Percentiles rank a stretch among this genome's conserved stretches.
phyloP scores from a whole-genome alignment of 257 asterid genomes.

The Apocynum venetum region DNA sequence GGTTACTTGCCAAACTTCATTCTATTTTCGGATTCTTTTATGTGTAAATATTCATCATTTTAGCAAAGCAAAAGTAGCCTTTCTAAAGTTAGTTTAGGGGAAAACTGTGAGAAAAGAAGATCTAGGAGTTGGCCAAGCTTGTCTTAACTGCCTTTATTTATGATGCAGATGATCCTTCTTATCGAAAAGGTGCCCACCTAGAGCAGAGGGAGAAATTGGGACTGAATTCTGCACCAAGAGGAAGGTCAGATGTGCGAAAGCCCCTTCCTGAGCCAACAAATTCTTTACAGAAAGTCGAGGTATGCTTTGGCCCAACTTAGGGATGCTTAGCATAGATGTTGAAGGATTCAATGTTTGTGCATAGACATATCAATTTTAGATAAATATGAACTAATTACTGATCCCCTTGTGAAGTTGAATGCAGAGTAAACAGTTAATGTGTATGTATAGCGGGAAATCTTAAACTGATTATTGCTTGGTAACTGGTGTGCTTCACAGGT shows the following conservation, averaged over 20 bases:
- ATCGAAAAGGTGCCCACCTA: conserved; percentile 70
- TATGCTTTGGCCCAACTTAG: conserved; percentile 15
- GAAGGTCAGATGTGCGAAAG: conserved; percentile 35
- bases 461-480: conserved; percentile 8
- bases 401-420: neutral
- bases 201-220: conserved; percentile 89
- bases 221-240: conserved; percentile 56
- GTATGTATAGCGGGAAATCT: neutral
- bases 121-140: conserved; percentile 15
- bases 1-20: conserved; percentile 34
- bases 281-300: conserved; percentile 90
- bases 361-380: neutral
- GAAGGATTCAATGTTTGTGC: neutral
- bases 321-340: neutral
- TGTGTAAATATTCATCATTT: neutral
- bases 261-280: conserved; percentile 63
- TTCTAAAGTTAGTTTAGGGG: conserved; percentile 3
- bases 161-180: conserved; percentile 61
- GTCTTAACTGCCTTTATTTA: conserved; percentile 21
- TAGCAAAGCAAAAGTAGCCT: neutral
- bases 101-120: conserved; percentile 1
- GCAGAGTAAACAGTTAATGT: neutral
- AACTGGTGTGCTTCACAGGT: conserved; percentile 17
- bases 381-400: neutral
- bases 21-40: neutral